Evolutionary conservation across 106 monocot genomes (phyloP).

Genomic region (Dactylorhiza incarnata): DNA sequence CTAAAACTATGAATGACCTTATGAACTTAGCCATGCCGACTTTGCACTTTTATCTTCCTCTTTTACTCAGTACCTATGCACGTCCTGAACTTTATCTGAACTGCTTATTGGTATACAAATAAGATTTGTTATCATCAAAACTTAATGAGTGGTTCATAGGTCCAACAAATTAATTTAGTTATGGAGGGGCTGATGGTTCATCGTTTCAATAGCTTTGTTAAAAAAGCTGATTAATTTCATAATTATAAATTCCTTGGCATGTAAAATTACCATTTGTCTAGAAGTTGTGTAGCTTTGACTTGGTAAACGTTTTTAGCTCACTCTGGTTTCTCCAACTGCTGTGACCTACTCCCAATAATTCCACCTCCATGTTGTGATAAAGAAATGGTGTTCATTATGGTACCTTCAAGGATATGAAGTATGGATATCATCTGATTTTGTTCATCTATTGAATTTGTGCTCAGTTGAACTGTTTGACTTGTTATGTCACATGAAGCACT

Average conservation of each 20-base stretch:
- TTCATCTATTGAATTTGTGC: not conserved
- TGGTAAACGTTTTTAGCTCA: not conserved
- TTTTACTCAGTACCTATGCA: no score
- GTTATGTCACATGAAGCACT: not conserved
- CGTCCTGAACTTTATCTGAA: no score
- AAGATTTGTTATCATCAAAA: no score
- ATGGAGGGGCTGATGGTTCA: not conserved
- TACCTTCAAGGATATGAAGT: not conserved
- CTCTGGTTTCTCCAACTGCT: not conserved
- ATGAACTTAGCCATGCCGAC: no score
- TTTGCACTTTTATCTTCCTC: no score
- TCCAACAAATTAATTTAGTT: not conserved
- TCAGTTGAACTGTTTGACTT: not conserved
- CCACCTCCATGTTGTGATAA: not conserved
- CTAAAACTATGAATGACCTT: no score
- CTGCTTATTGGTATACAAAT: no score
- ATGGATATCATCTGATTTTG: not conserved
- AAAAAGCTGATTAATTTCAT: not conserved
- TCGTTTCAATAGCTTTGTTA: not conserved
- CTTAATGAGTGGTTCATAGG: no score
- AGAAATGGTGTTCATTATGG: not conserved
- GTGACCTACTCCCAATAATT: not conserved
- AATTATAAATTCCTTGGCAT: not conserved
- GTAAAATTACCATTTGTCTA: not conserved
- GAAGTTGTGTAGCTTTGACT: not conserved